Conservation (phyloP, 306 rosid genomes). For the Lithocarpus polystachyus region DNA sequence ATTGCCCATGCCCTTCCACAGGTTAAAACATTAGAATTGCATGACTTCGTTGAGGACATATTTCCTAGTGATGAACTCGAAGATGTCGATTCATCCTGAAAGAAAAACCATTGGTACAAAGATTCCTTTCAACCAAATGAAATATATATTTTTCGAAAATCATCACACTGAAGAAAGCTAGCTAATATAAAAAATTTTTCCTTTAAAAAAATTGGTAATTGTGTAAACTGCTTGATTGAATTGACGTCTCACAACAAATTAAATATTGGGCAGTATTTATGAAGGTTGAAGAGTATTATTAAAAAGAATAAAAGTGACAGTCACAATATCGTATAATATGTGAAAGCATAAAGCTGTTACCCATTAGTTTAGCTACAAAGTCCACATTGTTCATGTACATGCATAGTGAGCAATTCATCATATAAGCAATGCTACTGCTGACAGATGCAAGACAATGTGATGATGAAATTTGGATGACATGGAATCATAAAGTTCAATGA, state of each 20-base stretch:
- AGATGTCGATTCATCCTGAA: constrained; percentile 54
- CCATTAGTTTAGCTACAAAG: neutral
- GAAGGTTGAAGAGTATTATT: neutral
- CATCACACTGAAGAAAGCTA: neutral
- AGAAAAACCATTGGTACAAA: constrained; percentile 18
- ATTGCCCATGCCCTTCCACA: constrained; percentile 85
- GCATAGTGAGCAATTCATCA: neutral
- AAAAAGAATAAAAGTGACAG: neutral
- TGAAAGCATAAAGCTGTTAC: neutral
- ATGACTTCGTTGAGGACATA: constrained; percentile 34
- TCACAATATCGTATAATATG: neutral
- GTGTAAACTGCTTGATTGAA: neutral
- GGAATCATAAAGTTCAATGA: constrained; percentile 2
- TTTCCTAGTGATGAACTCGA: constrained; percentile 43
- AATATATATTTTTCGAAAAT: constrained; percentile 10
- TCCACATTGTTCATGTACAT: neutral
- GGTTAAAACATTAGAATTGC: constrained; percentile 44
- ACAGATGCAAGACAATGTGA: constrained; percentile 2
- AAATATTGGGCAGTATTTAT: neutral
- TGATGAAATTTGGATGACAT: neutral
- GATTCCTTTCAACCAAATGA: constrained; percentile 19
- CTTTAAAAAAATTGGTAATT: neutral
- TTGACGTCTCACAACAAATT: neutral
- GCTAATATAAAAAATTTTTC: neutral
- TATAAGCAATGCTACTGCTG: neutral